Conservation (phyloP, 768 basidiomycete genomes). For the Auricularia sp. region DNA sequence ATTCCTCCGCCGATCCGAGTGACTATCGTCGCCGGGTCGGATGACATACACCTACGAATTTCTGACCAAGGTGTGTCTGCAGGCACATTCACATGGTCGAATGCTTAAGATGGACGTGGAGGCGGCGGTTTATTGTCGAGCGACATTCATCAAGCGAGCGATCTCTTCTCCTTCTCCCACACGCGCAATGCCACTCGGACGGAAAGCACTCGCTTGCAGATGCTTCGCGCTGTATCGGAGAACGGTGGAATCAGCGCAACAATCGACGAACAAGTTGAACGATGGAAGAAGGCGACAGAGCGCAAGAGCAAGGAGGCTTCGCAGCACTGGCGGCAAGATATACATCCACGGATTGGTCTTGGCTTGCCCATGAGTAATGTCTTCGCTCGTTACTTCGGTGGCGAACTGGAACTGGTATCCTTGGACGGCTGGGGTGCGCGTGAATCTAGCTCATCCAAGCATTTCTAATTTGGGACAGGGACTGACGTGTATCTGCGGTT, state of each 20-base stretch:
- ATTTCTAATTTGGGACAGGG: constrained; percentile 16
- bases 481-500: constrained; percentile 76
- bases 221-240: constrained; percentile 49
- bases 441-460: no score
- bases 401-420: constrained; percentile 66
- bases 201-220: constrained; percentile 55
- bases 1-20: constrained; percentile 53
- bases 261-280: constrained; percentile 64
- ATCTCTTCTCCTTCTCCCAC: constrained; percentile 87
- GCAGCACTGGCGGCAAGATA: constrained; percentile 25
- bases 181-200: constrained; percentile 64
- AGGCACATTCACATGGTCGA: constrained; percentile 1
- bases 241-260: constrained; percentile 62
- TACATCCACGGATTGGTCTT: constrained; percentile 64
- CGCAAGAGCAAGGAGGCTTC: constrained; percentile 12
- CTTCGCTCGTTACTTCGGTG: constrained; percentile 80
- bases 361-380: constrained; percentile 87
- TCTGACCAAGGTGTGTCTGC: constrained; percentile 68
- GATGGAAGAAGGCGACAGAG: constrained; percentile 30
- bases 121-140: constrained; percentile 15
- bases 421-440: constrained; percentile 59
- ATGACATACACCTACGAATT: constrained; percentile 72
- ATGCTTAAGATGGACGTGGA: not conserved
- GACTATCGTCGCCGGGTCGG: constrained; percentile 65
- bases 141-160: constrained; percentile 52